phyloP scores from a whole-genome alignment of 2,329 filamentous ascomycete species.

The Colletotrichum echinochloae region DNA sequence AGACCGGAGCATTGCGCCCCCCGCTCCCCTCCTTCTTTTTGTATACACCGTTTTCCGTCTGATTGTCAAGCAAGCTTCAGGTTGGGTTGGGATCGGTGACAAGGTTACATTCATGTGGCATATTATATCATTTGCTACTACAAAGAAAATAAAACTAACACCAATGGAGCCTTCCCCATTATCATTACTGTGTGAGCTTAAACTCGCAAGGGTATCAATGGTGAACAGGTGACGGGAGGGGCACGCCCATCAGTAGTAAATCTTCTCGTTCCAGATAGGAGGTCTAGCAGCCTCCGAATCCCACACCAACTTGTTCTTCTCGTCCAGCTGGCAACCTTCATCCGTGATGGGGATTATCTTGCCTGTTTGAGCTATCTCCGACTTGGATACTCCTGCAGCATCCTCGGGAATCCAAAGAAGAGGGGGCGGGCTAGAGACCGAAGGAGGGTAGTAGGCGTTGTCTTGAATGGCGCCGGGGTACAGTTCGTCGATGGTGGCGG shows the following conservation, averaged over 20 bases:
- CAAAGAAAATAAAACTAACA: background rate
- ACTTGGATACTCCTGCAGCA: constrained; percentile 76
- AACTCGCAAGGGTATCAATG: constrained; percentile 39
- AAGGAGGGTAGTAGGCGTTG: constrained; percentile 80
- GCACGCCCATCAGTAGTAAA: constrained; percentile 53
- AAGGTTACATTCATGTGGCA: background rate
- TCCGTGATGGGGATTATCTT: constrained; percentile 84
- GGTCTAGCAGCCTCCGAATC: constrained; percentile 56
- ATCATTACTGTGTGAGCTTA: constrained; percentile 29
- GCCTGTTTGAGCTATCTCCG: constrained; percentile 80
- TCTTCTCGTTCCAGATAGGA: constrained; percentile 59
- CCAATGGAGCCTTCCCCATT: background rate
- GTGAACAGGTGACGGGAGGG: constrained; percentile 20
- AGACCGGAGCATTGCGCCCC: too few species aligned
- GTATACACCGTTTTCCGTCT: too few species aligned
- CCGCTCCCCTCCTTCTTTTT: background rate
- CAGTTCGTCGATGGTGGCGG: constrained; percentile 59
- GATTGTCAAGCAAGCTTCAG: background rate
- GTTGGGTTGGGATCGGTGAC: background rate
- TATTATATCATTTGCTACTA: constrained; percentile 22
- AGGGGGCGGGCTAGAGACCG: constrained; percentile 71
- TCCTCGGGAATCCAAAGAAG: constrained; percentile 90
- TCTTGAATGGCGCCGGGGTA: constrained; percentile 73
- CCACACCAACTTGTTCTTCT: constrained; percentile 66
- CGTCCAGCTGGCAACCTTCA: constrained; percentile 76